phyloP scores from a whole-genome alignment of 2,329 filamentous ascomycete genomes.

The Helicocarpus griseus region DNA sequence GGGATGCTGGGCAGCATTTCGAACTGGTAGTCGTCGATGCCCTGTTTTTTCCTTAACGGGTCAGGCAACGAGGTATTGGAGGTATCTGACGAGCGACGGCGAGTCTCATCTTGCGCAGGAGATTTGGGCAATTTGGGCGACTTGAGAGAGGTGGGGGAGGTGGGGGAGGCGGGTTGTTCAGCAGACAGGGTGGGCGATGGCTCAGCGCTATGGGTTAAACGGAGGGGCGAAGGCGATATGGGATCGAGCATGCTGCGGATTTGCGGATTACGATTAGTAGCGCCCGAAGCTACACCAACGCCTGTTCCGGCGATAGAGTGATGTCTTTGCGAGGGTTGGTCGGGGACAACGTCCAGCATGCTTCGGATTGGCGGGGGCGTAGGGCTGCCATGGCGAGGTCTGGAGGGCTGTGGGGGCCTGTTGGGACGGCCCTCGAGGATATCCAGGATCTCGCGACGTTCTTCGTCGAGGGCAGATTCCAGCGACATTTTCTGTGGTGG shows the following conservation, averaged over 20 bases:
- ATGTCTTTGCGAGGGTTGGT: conserved; percentile 18
- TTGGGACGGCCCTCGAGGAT: conserved; percentile 47
- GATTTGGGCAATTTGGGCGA: background rate
- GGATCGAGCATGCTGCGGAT: conserved; percentile 31
- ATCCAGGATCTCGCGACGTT: conserved; percentile 62
- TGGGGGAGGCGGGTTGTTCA: background rate
- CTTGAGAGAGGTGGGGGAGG: conserved; percentile 7
- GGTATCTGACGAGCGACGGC: conserved; percentile 26
- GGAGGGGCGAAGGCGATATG: conserved; percentile 23
- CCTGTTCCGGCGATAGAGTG: conserved; percentile 32
- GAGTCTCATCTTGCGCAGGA: conserved; percentile 23
- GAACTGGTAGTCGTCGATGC: conserved; percentile 31
- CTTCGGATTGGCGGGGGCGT: conserved; percentile 60
- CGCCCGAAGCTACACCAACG: conserved; percentile 21
- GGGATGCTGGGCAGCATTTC: conserved; percentile 38
- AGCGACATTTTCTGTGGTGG: conserved; percentile 53
- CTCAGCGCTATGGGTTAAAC: conserved; percentile 22
- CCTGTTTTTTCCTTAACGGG: conserved; percentile 14
- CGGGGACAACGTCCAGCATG: conserved; percentile 53
- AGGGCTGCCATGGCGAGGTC: conserved; percentile 48
- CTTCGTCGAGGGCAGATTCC: conserved; percentile 67
- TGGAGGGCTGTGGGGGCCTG: conserved; percentile 27
- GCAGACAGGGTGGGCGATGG: conserved; percentile 22
- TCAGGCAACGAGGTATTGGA: conserved; percentile 16
- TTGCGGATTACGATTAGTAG: conserved; percentile 12